Conservation (phyloP, 2,329 filamentous ascomycete species). For the Exophiala xenobiotica region DNA sequence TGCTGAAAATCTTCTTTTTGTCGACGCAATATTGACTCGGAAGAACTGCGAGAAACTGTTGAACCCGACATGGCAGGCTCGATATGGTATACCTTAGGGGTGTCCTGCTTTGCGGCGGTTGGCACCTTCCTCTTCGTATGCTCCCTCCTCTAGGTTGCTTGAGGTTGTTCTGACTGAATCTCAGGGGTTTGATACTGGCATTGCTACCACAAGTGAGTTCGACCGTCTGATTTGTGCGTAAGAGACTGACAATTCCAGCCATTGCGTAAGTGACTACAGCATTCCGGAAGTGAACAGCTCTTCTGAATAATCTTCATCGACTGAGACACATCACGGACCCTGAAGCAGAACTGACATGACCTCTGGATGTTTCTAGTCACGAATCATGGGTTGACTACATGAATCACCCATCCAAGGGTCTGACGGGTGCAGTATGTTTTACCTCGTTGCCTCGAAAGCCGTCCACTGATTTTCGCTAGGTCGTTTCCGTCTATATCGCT, state of each 20-base stretch:
- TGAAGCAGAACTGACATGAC: no score
- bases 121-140: conserved; percentile 60
- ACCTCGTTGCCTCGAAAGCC: background rate
- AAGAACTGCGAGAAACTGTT: no score
- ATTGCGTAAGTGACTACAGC: no score
- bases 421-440: conserved; percentile 52
- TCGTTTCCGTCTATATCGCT: conserved; percentile 60
- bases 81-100: conserved; percentile 49
- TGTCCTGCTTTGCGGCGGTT: conserved; percentile 58
- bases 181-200: conserved; percentile 60
- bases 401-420: conserved; percentile 53
- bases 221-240: conserved; percentile 34
- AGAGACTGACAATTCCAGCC: conserved; percentile 36
- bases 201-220: conserved; percentile 53
- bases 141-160: conserved; percentile 1
- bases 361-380: no score
- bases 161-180: background rate
- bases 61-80: conserved; percentile 35
- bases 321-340: no score
- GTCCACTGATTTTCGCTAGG: conserved; percentile 34
- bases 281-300: no score
- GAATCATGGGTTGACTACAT: conserved; percentile 61
- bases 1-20: no score
- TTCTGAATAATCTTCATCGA: no score
- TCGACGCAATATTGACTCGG: background rate